Conservation (phyloP, 2,329 filamentous ascomycete genomes). For the Xylariaceae sp. region DNA sequence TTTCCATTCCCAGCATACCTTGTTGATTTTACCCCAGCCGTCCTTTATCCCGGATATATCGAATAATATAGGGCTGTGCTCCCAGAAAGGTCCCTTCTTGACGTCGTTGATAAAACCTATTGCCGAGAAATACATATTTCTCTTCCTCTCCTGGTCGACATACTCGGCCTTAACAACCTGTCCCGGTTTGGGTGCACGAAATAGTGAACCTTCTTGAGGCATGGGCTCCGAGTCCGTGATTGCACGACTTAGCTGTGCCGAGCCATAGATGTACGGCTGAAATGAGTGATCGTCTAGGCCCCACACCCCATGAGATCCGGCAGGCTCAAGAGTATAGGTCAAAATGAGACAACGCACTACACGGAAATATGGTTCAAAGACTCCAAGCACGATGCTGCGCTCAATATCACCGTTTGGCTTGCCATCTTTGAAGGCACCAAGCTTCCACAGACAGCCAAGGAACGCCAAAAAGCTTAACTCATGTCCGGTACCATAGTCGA, state of each 20-base stretch:
- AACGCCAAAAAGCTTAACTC: constrained; percentile 96
- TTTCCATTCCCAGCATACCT: constrained; percentile 46
- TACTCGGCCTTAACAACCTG: constrained; percentile 67
- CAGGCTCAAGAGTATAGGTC: constrained; percentile 91
- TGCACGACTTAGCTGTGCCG: constrained; percentile 81
- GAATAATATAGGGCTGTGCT: constrained; percentile 91
- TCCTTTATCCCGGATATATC: constrained; percentile 89
- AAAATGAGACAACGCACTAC: constrained; percentile 83
- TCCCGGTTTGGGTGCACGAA: constrained; percentile 69
- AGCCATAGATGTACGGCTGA: constrained; percentile 91
- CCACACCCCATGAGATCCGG: constrained; percentile 96
- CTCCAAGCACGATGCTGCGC: constrained; percentile 76
- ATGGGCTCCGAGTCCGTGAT: constrained; percentile 66
- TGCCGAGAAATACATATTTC: constrained; percentile 91
- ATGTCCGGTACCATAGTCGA: constrained; percentile 96
- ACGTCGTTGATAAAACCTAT: constrained; percentile 98
- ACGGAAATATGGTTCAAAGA: constrained; percentile 76
- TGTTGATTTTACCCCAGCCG: constrained; percentile 99
- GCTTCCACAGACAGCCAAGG: constrained; percentile 85
- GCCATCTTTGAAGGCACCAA: constrained; percentile 73
- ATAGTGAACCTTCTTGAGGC: constrained; percentile 77
- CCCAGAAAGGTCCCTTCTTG: constrained; percentile 95
- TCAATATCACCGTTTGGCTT: constrained; percentile 61
- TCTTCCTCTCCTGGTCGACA: constrained; percentile 66
- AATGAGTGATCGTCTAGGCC: constrained; percentile 98